Percentiles rank a stretch among this genome's conserved stretches.
phyloP scores from a whole-genome alignment of 768 basidiomycete genomes.

The Mycena galopus region DNA sequence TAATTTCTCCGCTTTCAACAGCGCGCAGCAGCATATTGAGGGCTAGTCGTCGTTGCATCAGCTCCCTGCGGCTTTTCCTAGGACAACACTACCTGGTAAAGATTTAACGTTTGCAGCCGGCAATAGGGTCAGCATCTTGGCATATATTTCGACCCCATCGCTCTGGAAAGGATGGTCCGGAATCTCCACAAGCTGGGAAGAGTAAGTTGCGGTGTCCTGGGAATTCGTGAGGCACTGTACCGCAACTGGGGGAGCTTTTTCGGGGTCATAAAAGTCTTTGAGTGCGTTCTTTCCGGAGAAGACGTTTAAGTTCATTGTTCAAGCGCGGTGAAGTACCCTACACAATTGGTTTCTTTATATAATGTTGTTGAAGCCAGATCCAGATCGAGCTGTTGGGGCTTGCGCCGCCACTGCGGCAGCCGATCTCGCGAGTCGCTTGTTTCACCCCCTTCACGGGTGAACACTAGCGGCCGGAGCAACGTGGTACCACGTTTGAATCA shows the following conservation, averaged over 20 bases:
- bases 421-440: neutral
- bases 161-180: slow-evolving; percentile 25
- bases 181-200: slow-evolving; percentile 31
- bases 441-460: neutral
- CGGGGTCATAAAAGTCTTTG: slow-evolving; percentile 29
- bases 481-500: too few species aligned
- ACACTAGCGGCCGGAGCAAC: neutral
- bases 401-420: neutral
- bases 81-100: slow-evolving; percentile 10
- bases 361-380: neutral
- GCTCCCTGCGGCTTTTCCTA: neutral
- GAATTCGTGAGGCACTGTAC: slow-evolving; percentile 1
- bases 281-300: slow-evolving; percentile 23
- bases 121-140: slow-evolving; percentile 32
- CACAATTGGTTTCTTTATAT: neutral
- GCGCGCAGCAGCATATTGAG: slow-evolving; percentile 33
- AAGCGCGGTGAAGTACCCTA: neutral
- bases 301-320: slow-evolving; percentile 23
- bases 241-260: slow-evolving; percentile 22
- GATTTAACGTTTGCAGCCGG: slow-evolving; percentile 32
- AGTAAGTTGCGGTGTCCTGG: neutral
- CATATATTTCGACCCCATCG: slow-evolving; percentile 27
- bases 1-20: slow-evolving; percentile 26
- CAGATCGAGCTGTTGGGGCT: neutral
- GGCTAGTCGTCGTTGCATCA: slow-evolving; percentile 1